Base-by-base conservation (phyloP, 169 alveolate genomes). In the Cryptosporidium andersoni region DNA sequence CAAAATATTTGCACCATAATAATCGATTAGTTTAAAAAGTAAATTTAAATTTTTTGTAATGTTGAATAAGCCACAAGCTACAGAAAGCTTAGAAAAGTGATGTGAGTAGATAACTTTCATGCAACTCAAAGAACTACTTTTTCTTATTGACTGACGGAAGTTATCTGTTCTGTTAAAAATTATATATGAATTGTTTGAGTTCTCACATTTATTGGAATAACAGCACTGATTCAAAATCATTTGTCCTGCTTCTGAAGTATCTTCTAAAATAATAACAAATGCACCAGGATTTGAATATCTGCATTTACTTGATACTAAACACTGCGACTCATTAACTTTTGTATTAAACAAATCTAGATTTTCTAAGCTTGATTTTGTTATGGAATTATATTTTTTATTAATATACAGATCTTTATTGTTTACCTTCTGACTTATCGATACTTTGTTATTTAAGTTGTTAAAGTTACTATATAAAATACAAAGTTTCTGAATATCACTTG, bases 1-100 rank as follows among this genome's bases (percentile, higher is more conserved):
- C 11, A 74, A 45, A 43, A 74, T 48, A 58, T 74, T 74, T 42
- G 85, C 62, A 42, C 85, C 85, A 74, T 58, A 74, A 12, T 58
- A 58, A 42, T 42, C 63, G 11, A 74, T 74, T 14, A 74, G 45
- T 8, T 47, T 45, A 36, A 42, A 58, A 25, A 74, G 37, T 16
- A 74, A 37, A 14, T 48, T 5, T 3, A 63, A 63, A 36, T 39
- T 74, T 37, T 43, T 53, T 45, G 60, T 58, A n/a, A 40, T 74
- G 36, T 55, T 58, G n/a, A 53, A 74, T 0, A 74, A 62, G 42
- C 60, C 60, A 36, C 85, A 74, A 25, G 62, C 74, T 2, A 74
- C 67, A 7, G 74, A 64, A 6, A 68, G 43, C 43, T 74, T 74
- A 8, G 85, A 55, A 12, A 74, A 47, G 12, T n/a, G 47, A 8